A percentile compares a stretch with the other conserved stretches of the same genome.
These are phyloP conservation scores for Euphorbia corollata DNA, from an alignment of 441 rosid species.

Conservation along the genomic window DNA sequence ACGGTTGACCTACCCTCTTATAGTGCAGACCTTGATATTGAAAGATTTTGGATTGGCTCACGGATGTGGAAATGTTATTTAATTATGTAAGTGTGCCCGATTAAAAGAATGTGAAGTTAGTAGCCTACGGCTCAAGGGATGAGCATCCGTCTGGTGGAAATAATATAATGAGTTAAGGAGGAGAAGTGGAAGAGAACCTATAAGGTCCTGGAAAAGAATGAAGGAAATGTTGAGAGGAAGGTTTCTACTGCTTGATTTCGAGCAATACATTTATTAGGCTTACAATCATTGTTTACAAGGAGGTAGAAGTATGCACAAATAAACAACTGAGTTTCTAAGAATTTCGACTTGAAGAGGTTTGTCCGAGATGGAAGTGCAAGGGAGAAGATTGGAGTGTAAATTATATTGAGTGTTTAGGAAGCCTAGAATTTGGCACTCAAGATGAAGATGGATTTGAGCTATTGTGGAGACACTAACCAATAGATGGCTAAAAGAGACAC, in stretches of 20 bases:
- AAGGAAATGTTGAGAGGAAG: too few species aligned
- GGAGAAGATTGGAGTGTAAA: too few species aligned
- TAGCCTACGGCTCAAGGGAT: background rate
- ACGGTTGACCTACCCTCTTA: too few species aligned
- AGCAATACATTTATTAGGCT: too few species aligned
- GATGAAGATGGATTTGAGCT: background rate
- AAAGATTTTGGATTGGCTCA: too few species aligned
- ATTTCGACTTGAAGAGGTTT: background rate
- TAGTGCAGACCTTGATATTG: too few species aligned
- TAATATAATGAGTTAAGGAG: background rate
- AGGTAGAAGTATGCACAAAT: background rate
- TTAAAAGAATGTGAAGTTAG: background rate
- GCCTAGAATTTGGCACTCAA: background rate
- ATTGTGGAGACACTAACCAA: background rate
- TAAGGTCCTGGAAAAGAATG: background rate
- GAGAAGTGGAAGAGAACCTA: background rate
- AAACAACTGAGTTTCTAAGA: background rate
- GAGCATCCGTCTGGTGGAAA: background rate
- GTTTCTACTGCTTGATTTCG: too few species aligned
- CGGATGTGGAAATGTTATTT: constrained; percentile 28
- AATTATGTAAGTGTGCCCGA: constrained; percentile 29
- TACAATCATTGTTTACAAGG: background rate
- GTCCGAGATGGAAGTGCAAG: background rate
- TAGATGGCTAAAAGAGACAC: background rate
- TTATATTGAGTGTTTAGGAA: background rate